Base-by-base conservation (phyloP, 1,139 yeast genomes). In the Pichia sp. region DNA sequence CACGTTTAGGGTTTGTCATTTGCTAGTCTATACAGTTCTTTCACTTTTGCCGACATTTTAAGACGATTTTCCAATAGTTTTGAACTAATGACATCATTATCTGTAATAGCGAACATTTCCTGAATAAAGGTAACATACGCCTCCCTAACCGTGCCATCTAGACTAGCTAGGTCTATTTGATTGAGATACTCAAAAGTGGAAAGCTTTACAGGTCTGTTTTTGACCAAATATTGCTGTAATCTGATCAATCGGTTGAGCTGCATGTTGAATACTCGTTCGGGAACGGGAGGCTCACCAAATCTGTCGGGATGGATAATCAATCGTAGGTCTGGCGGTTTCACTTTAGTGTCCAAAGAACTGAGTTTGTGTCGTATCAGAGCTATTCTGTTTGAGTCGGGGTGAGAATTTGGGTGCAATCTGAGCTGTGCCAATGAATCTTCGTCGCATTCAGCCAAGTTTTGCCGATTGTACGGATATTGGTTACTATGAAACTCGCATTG, bases 251-350 rank as follows among this genome's bases (percentile, higher is more conserved):
- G 38, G 11, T 35, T 37, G 3, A 49, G 20, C 2, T 39, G 33
- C 25, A 33, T 15, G 29, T 52, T 52, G 20, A 32, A 22, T 3
- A 47, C 26, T 15, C 50, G 34, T n/a, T 28, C 23, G 3, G 42
- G 41, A 3, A 34, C 18, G 7, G 50, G 33, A 3, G 55, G 54
- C 11, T 31, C 24, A 2, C 55, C 55, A 17, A 46, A 44, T 6
- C 43, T 33, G 23, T 39, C 43, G 3, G 52, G 52, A 14, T 29
- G 27, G 3, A 51, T 6, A 8, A 24, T 16, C 2, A 47, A 22
- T 1, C 10, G 20, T 15, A 44, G 35, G 3, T 24, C 30, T 1
- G 53, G 52, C 2, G 42, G 29, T 22, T 34, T 39, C 17, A 37
- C 33, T 24, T 48, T 47, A n/a, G 37, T 4, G 2, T 24, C n/a